These are phyloP conservation scores for Penicillium sp. DNA, from an alignment of 2,329 filamentous ascomycete species.

Conservation along the genomic window DNA sequence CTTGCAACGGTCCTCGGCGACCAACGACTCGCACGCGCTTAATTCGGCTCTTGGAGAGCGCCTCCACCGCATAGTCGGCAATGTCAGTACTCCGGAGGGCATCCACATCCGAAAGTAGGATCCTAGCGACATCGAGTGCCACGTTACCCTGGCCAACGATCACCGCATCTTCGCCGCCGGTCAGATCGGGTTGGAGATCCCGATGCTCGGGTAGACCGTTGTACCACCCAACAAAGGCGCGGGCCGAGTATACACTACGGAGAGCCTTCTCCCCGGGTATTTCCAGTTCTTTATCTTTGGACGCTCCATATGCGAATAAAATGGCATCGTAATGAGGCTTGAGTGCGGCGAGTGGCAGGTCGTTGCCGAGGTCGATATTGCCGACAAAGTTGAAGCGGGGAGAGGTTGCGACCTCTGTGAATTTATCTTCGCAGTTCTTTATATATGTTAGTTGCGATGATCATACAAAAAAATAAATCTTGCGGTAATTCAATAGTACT, in stretches of 20 bases:
- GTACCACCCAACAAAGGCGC: conserved; percentile 97
- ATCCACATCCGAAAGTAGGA: conserved; percentile 78
- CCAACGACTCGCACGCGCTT: conserved; percentile 86
- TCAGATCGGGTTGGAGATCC: conserved; percentile 73
- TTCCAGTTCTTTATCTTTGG: conserved; percentile 77
- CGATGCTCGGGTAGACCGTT: conserved; percentile 89
- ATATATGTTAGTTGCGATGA: not conserved
- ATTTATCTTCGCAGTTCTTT: conserved; percentile 93
- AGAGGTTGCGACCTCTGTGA: conserved; percentile 83
- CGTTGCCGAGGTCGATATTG: conserved; percentile 78
- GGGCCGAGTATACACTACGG: conserved; percentile 80
- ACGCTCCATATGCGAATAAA: conserved; percentile 90
- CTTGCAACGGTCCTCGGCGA: conserved; percentile 85
- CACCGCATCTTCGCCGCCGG: conserved; percentile 78
- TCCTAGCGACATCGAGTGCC: conserved; percentile 88
- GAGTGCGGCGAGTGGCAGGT: conserved; percentile 71
- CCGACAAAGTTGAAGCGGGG: conserved; percentile 88
- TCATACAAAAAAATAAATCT: not conserved
- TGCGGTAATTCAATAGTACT: not conserved
- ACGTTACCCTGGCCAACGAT: conserved; percentile 96
- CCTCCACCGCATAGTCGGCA: conserved; percentile 78
- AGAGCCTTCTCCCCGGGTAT: conserved; percentile 75
- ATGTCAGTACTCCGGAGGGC: conserved; percentile 84
- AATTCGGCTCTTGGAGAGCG: conserved; percentile 73
- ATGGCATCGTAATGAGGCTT: conserved; percentile 89